A percentile compares a stretch with the other conserved stretches of the same genome.
Conservation (phyloP, 2,329 filamentous ascomycete species). For the Aspergillus sergii region DNA sequence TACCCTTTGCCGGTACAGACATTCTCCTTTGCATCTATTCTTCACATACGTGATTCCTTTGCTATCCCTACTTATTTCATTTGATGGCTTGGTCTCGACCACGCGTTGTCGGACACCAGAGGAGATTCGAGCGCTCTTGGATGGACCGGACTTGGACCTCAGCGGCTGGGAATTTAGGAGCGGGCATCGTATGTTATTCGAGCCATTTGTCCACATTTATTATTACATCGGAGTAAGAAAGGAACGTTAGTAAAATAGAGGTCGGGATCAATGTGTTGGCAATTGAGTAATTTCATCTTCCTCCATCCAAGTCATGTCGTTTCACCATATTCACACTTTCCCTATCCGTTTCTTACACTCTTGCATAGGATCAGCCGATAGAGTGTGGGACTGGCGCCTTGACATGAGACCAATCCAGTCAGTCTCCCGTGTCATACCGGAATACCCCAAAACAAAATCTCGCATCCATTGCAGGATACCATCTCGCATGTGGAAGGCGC, state of each 20-base stretch:
- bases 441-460: slow-evolving; percentile 15
- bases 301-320: background rate
- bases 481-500: slow-evolving; percentile 22
- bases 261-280: fast-evolving
- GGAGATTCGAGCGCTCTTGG: slow-evolving; percentile 65
- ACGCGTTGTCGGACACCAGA: slow-evolving; percentile 67
- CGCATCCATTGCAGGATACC: slow-evolving; percentile 17
- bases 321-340: no score
- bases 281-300: background rate
- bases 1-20: slow-evolving; percentile 38
- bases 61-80: slow-evolving; percentile 67
- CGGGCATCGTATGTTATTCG: slow-evolving; percentile 24
- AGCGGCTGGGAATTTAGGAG: slow-evolving; percentile 22
- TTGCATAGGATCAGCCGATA: slow-evolving; percentile 16
- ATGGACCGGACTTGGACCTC: slow-evolving; percentile 24
- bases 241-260: no score
- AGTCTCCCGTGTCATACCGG: slow-evolving; percentile 19
- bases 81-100: slow-evolving; percentile 70
- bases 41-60: slow-evolving; percentile 69
- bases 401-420: slow-evolving; percentile 24
- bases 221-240: slow-evolving; percentile 21
- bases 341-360: slow-evolving; percentile 12
- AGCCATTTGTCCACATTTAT: slow-evolving; percentile 22
- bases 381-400: slow-evolving; percentile 13
- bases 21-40: slow-evolving; percentile 59